Base-by-base conservation (phyloP, 108 stramenopile species). In the Skeletonema potamos region DNA sequence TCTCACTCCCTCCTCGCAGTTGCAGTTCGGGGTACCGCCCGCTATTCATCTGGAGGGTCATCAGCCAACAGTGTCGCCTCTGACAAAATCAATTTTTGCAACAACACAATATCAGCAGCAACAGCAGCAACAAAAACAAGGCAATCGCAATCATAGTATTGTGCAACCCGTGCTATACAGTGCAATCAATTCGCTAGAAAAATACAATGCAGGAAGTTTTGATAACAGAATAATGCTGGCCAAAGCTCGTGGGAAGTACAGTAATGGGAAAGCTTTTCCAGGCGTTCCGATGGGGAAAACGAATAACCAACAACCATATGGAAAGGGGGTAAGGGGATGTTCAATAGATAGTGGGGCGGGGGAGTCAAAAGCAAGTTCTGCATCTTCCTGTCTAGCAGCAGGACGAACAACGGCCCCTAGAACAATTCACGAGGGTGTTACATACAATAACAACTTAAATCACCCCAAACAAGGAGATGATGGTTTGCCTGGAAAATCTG, bases 181-280 rank as follows among this genome's bases (percentile, higher is more conserved):
- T 64, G 91, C 91, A 33, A 88, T 92, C 66, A 88, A 85, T 36
- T 86, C 85, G 24, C 57, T 92, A 22, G 91, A 92, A 76, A 79
- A 66, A 20, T 67, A 74, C 24, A 86, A 84, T 59, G 60, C 67
- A 24, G 73, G 72, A 10, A 85, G 84, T 44, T 72, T 84, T 58
- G 68, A 77, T 28, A 70, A 77, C 22, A 65, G 64, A 30, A 36
- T 70, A 29, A 27, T 77, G 18, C 30, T 68, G 13, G 76, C 68
- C 18, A 77, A 70, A 59, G 76, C 68, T 17, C 59, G 58, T 58
- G 68, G 66, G 28, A 64, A 43, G n/a, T 39, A 51, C 10, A 68
- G 59, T 22, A 62, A 29, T 18, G 59, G 58, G 20, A 69, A 64
- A 29, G 76, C 68, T 46, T 77, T 77, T 66, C 76, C 76, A 29